Conservation (phyloP, 2,329 filamentous ascomycete genomes). For the Aplosporella prunicola region DNA sequence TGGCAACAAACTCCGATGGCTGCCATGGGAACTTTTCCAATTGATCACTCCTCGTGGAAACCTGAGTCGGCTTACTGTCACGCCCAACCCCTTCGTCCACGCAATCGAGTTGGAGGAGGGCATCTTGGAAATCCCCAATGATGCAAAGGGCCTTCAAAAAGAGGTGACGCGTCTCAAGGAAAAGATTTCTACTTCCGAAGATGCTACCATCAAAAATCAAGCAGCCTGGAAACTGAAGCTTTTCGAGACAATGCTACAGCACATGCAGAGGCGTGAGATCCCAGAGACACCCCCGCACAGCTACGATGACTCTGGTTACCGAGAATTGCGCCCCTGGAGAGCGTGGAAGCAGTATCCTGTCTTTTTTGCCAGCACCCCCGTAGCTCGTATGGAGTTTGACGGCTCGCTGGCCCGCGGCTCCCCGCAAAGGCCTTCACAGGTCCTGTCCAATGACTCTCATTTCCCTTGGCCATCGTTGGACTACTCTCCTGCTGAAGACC, state of each 20-base stretch:
- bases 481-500: slow-evolving; percentile 5
- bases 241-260: slow-evolving; percentile 1
- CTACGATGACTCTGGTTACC: too few species aligned
- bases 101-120: slow-evolving; percentile 19
- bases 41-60: slow-evolving; percentile 38
- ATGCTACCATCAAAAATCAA: background rate
- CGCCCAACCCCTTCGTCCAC: slow-evolving; percentile 54
- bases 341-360: slow-evolving; percentile 13
- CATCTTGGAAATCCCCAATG: slow-evolving; percentile 25
- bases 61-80: slow-evolving; percentile 45
- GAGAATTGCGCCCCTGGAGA: background rate
- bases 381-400: slow-evolving; percentile 20
- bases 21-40: slow-evolving; percentile 55
- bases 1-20: slow-evolving; percentile 50
- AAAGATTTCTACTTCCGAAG: background rate
- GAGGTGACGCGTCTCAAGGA: background rate
- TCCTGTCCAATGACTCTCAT: background rate
- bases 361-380: slow-evolving; percentile 11
- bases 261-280: slow-evolving; percentile 1
- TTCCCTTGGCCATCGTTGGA: slow-evolving; percentile 5
- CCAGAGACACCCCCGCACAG: too few species aligned
- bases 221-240: slow-evolving; percentile 4
- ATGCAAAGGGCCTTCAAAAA: slow-evolving; percentile 18
- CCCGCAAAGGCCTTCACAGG: slow-evolving; percentile 1
- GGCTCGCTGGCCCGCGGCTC: slow-evolving; percentile 14